Percentiles rank a stretch among this genome's conserved stretches.
Evolutionary conservation across 805 yeast genomes (phyloP).

Genomic region (Tetrapisispora pingtungensis): DNA sequence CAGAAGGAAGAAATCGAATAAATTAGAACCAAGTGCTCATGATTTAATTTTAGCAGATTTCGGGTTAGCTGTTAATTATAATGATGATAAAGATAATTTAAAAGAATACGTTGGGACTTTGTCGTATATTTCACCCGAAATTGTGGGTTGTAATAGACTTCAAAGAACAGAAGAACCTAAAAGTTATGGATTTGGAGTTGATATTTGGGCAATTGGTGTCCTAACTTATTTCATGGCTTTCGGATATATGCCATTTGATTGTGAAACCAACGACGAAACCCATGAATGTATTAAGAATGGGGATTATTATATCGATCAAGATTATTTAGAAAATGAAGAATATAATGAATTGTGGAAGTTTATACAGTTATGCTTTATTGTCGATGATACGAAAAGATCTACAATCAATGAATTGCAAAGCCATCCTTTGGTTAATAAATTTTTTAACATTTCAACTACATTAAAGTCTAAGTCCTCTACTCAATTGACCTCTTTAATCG

Average conservation of each 20-base stretch:
- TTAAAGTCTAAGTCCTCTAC: neutral
- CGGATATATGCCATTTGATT: conserved; percentile 71
- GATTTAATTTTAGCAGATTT: conserved; percentile 35
- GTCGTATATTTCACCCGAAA: conserved; percentile 69
- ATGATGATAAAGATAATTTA: conserved; percentile 24
- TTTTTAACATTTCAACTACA: conserved; percentile 4
- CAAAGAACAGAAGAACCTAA: conserved; percentile 4
- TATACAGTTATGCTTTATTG: conserved; percentile 39
- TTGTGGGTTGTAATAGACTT: conserved; percentile 34
- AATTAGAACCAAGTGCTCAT: conserved; percentile 24
- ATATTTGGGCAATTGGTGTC: conserved; percentile 72
- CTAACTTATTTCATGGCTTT: conserved; percentile 58
- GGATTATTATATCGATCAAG: conserved; percentile 54
- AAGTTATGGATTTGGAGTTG: conserved; percentile 48
- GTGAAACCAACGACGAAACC: conserved; percentile 62
- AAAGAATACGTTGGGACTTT: conserved; percentile 56
- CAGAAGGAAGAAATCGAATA: conserved; percentile 21
- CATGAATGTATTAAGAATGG: conserved; percentile 47
- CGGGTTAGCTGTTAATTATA: conserved; percentile 46
- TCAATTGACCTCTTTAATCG: neutral
- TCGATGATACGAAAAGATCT: conserved; percentile 37
- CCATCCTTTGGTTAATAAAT: conserved; percentile 32
- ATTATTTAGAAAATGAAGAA: conserved; percentile 42
- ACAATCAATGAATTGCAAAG: conserved; percentile 34
- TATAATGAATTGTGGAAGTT: conserved; percentile 42